Evolutionary conservation across 1,284 basidiomycete species (phyloP).

Genomic region (Leccinum ponderosum): DNA sequence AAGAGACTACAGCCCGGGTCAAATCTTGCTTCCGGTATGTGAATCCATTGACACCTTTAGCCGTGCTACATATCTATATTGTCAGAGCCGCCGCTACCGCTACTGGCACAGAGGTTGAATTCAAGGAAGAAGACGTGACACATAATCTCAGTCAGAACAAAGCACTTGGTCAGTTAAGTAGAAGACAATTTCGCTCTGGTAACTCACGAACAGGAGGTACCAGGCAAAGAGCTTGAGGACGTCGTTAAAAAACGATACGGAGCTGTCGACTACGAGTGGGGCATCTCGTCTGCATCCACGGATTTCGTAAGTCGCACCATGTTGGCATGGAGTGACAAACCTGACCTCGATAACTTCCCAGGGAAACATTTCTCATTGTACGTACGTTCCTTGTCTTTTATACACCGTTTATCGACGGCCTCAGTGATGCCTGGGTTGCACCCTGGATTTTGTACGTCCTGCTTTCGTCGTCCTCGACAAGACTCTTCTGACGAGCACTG

Average conservation of each 20-base stretch:
- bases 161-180: slow-evolving; percentile 46
- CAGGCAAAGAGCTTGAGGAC: slow-evolving; percentile 58
- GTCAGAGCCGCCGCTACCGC: slow-evolving; percentile 41
- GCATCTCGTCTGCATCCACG: slow-evolving; percentile 53
- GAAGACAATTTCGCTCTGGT: background rate
- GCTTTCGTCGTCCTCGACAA: background rate
- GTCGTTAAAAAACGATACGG: slow-evolving; percentile 50
- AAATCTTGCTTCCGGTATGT: slow-evolving; percentile 72
- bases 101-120: slow-evolving; percentile 64
- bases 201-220: background rate
- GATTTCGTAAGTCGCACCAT: slow-evolving; percentile 48
- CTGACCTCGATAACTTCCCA: slow-evolving; percentile 25
- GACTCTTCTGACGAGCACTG: background rate
- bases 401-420: background rate
- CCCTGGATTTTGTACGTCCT: slow-evolving; percentile 42
- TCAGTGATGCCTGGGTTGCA: slow-evolving; percentile 46
- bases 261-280: background rate
- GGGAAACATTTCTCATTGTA: slow-evolving; percentile 67
- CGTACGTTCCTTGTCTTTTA: background rate
- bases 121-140: slow-evolving; percentile 39
- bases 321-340: background rate
- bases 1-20: slow-evolving; percentile 58
- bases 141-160: slow-evolving; percentile 70
- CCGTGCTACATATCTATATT: background rate
- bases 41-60: background rate